phyloP scores from a whole-genome alignment of 495 filamentous ascomycete genomes.

The Astrothelium subdiscretum region DNA sequence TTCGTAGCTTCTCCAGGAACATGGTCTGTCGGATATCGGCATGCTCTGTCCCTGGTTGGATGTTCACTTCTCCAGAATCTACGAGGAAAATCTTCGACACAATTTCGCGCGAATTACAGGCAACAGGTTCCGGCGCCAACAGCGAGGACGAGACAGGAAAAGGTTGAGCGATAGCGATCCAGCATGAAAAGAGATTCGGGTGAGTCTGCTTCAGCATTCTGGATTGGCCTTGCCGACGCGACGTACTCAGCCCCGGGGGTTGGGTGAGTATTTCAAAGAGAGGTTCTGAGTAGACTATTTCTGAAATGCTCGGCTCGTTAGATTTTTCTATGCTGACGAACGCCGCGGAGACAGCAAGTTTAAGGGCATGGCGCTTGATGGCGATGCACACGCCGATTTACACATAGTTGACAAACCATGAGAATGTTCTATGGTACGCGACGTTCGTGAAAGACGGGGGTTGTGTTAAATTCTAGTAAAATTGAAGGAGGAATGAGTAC shows the following conservation, averaged over 20 bases:
- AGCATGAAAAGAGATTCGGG: too few relatives aligned
- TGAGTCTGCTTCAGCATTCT: slow-evolving; percentile 30
- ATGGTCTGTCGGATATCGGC: too few relatives aligned
- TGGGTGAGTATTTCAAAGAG: slow-evolving; percentile 24
- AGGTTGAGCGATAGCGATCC: too few relatives aligned
- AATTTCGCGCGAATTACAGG: too few relatives aligned
- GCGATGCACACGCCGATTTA: slow-evolving; percentile 30
- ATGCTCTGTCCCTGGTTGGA: too few relatives aligned
- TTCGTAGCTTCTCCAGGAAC: too few relatives aligned
- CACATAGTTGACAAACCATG: slow-evolving; percentile 24
- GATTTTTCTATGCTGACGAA: slow-evolving; percentile 36
- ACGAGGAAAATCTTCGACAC: too few relatives aligned
- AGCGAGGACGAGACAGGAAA: too few relatives aligned
- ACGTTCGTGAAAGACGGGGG: slow-evolving; percentile 34
- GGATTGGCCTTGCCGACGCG: slow-evolving; percentile 29
- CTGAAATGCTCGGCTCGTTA: slow-evolving; percentile 7
- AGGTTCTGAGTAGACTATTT: slow-evolving; percentile 1
- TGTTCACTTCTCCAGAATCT: too few relatives aligned
- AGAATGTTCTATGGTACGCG: slow-evolving; percentile 29
- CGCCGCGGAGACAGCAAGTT: slow-evolving; percentile 25
- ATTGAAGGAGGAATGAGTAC: not conserved
- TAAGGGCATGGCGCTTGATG: slow-evolving; percentile 21
- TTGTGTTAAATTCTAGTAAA: slow-evolving; percentile 16
- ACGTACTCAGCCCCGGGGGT: slow-evolving; percentile 24
- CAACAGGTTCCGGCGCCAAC: too few relatives aligned